A percentile compares a stretch with the other conserved stretches of the same genome.
These are phyloP conservation scores for Cyclotella sp. DNA, from an alignment of 108 stramenopile species.

Conservation along the genomic window DNA sequence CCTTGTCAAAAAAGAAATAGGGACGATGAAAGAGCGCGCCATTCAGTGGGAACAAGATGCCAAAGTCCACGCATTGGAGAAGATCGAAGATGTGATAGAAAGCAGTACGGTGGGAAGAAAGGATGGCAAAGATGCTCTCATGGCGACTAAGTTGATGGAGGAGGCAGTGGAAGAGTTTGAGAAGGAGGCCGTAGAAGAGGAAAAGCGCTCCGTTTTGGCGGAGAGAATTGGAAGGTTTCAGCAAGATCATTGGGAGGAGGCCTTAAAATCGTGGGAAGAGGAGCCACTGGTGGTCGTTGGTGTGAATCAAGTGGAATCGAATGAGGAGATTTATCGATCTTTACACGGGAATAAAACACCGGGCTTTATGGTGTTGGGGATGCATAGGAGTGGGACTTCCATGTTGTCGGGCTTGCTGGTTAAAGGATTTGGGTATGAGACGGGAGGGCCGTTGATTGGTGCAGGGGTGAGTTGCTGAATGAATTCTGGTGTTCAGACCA, in stretches of 20 bases:
- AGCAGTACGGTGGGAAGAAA: slow-evolving; percentile 4
- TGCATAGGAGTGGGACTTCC: slow-evolving; percentile 88
- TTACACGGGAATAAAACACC: slow-evolving; percentile 29
- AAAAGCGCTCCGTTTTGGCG: not conserved
- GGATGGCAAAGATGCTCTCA: slow-evolving; percentile 36
- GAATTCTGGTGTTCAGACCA: not conserved
- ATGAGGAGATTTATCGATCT: not conserved
- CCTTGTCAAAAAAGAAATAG: slow-evolving; percentile 14
- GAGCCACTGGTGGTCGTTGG: not conserved
- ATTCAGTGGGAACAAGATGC: slow-evolving; percentile 33
- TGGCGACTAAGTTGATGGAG: slow-evolving; percentile 27
- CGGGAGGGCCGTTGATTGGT: slow-evolving; percentile 71
- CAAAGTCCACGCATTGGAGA: slow-evolving; percentile 19
- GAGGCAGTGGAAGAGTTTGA: slow-evolving; percentile 33
- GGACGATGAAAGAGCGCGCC: slow-evolving; percentile 29
- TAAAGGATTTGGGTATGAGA: slow-evolving; percentile 72
- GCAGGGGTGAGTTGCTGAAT: slow-evolving; percentile 18
- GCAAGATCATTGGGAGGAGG: slow-evolving; percentile 26
- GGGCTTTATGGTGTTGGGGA: slow-evolving; percentile 87
- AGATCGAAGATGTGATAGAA: slow-evolving; percentile 13
- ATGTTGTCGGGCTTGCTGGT: slow-evolving; percentile 76
- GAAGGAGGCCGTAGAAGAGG: slow-evolving; percentile 15
- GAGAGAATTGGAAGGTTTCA: not conserved
- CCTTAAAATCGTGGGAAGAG: slow-evolving; percentile 37
- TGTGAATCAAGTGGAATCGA: not conserved